Base-by-base conservation (phyloP, 139 green algal species). In the Chlorella sorokiniana region DNA sequence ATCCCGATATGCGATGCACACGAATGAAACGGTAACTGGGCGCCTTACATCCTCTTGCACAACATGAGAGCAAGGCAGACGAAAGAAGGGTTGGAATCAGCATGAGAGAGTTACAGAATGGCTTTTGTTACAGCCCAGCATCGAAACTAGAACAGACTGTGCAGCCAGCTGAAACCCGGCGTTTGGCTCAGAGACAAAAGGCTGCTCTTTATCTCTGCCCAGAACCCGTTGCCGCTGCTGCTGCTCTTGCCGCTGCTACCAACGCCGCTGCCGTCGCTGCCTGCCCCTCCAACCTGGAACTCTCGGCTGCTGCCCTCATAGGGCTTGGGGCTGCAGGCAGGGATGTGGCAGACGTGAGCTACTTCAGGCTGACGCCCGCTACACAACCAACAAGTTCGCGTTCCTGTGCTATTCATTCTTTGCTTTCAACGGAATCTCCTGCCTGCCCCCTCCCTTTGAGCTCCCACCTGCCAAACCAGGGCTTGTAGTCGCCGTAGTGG, bases 401-500 rank as follows among this genome's bases (percentile, higher is more conserved):
- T n/a, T n/a, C n/a, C n/a, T n/a, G n/a, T n/a, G n/a, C n/a, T n/a
- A n/a, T n/a, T n/a, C n/a, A n/a, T n/a, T n/a, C n/a, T n/a, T n/a
- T n/a, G n/a, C n/a, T n/a, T n/a, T n/a, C n/a, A n/a, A n/a, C n/a
- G n/a, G n/a, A n/a, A n/a, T n/a, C n/a, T n/a, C n/a, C n/a, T n/a
- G n/a, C n/a, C n/a, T n/a, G n/a, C n/a, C n/a, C n/a, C n/a, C n/a
- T n/a, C n/a, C n/a, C n/a, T n/a, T n/a, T n/a, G n/a, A n/a, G n/a
- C 2, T 38, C 77, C 22, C 64, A 72, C 35, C 52, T 45, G 22
- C 90, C 88, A 9, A 85, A 72, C n/a, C 95, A 70, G 61, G 81
- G 83, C 81, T 94, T 96, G 44, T 88, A 81, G 62, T 96, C 89
- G 1, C 93, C 93, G 64, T 85, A 91, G 73, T 97, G 88, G 27